Base-by-base conservation (phyloP, 345 rosid species). In the Pistacia integerrima region DNA sequence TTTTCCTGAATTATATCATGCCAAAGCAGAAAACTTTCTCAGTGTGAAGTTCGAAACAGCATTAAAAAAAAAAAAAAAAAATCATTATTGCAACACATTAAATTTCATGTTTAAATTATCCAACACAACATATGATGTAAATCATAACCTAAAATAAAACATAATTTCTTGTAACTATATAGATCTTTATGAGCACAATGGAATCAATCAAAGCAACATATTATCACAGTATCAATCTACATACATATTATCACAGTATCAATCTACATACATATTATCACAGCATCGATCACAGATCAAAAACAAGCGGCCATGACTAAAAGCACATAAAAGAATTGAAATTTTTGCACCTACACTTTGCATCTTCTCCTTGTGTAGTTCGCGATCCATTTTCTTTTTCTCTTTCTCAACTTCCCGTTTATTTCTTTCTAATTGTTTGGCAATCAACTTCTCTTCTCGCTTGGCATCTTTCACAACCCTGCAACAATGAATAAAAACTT, bases 391-490 rank as follows among this genome's bases (percentile, higher is more conserved):
- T 83, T 83, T 90, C 84, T 83, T 96, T 82, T 88, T 91, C 85
- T 93, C 95, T 80, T 87, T 93, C 81, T 91, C 97, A 78, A 78
- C 85, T 83, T 90, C 89, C 56, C 80, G 84, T 83, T 81, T 91
- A 75, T 70, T 87, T 83, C 79, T 93, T 90, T 92, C 94, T 77
- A 96, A 25, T 70, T 96, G 89, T 80, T 83, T 96, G 59, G 89
- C 81, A 69, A 86, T 74, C 80, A 81, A 76, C 70, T 88, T 93
- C 81, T 86, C 90, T 75, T 90, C 93, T 64, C 77, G 77, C 74
- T 85, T 89, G 18, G 87, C 90, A 33, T 87, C 92, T 78, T 87
- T 90, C 72, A 81, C 89, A 77, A 79, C 85, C 85, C 98, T 93
- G 68, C 51, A 72, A 66, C 10, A 49, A 38, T 52, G 83, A 36